A percentile compares a stretch with the other conserved stretches of the same genome.
phyloP scores from a whole-genome alignment of 2,329 filamentous ascomycete genomes.

The Lasiodiplodia citricola region DNA sequence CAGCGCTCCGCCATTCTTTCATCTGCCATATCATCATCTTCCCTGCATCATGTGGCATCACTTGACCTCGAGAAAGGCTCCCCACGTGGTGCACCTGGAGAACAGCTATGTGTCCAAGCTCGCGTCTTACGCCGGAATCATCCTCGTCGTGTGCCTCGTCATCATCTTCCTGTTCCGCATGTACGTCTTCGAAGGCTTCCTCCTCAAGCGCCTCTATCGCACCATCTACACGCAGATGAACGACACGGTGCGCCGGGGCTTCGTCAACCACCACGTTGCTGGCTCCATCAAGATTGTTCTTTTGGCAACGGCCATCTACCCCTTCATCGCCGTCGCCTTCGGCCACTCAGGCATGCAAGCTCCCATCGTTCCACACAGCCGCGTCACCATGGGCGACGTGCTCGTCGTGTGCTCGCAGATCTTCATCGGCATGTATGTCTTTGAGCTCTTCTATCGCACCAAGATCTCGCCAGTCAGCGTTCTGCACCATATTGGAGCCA shows the following conservation, averaged over 20 bases:
- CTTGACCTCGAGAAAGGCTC: neutral
- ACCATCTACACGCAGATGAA: constrained; percentile 43
- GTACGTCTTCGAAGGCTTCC: constrained; percentile 48
- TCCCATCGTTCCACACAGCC: constrained; percentile 36
- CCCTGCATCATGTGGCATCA: neutral
- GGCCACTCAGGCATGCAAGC: constrained; percentile 40
- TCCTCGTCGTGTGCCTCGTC: constrained; percentile 32
- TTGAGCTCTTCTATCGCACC: constrained; percentile 51
- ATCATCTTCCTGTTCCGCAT: constrained; percentile 31
- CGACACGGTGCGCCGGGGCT: constrained; percentile 46
- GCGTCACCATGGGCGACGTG: constrained; percentile 49
- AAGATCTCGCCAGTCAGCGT: constrained; percentile 50
- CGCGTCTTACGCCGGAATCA: constrained; percentile 33
- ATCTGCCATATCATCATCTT: neutral
- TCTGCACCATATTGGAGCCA: constrained; percentile 49
- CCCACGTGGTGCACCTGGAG: neutral
- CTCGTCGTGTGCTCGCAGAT: constrained; percentile 48
- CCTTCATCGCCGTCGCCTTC: constrained; percentile 48
- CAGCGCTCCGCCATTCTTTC: neutral
- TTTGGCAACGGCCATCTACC: constrained; percentile 48
- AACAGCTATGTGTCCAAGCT: constrained; percentile 29
- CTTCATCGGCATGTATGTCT: constrained; percentile 54
- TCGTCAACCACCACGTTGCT: constrained; percentile 55
- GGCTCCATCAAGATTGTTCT: constrained; percentile 49
- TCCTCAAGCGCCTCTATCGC: constrained; percentile 44